Base-by-base conservation (phyloP, 192 early-diverging fungal genomes). In the Coemansia guatemalensis region DNA sequence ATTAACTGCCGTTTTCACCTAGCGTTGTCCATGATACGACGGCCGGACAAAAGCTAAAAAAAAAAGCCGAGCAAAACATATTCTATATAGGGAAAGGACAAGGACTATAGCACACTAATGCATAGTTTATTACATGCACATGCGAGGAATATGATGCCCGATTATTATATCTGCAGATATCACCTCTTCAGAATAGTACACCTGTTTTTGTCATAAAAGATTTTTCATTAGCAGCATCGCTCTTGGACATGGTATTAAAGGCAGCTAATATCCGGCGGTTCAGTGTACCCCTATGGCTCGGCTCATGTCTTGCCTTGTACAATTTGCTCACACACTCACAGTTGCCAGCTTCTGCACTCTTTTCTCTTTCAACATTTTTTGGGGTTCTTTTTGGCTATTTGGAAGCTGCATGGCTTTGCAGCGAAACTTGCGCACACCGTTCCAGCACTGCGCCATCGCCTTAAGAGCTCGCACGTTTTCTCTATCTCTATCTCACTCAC, bases 401-500 rank as follows among this genome's bases (percentile, higher is more conserved):
- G 39, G 1, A 14, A 44, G 39, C 39, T 44, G 39, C 39, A 44
- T 44, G 39, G 39, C 39, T 44, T 44, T 44, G 17, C 39, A 17
- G 39, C 39, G 39, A 44, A 44, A 17, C 17, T 17, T 44, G 14
- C 39, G 39, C 14, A 44, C 39, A 44, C 14, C 3, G 9, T 44
- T 44, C 39, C 9, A 44, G 14, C 5, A 44, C 39, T 44, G 39
- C 14, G 39, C 39, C 39, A 11, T 44, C 17, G 14, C 14, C 14
- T 44, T 17, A 17, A 12, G 61, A n/a, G 58, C 25, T 49, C 14
- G 39, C 32, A 26, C 50, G 24, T 48, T 56, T 32, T 41, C 21
- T 17, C 48, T 44, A 56, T 24, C 55, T 62, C 55, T 61, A 20
- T 57, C 14, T 18, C 29, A n/a, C 11, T 17, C 39, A 44, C 14